Evolutionary conservation across 306 rosid genomes (phyloP).

Genomic region (Vigna reflexopilosa): DNA sequence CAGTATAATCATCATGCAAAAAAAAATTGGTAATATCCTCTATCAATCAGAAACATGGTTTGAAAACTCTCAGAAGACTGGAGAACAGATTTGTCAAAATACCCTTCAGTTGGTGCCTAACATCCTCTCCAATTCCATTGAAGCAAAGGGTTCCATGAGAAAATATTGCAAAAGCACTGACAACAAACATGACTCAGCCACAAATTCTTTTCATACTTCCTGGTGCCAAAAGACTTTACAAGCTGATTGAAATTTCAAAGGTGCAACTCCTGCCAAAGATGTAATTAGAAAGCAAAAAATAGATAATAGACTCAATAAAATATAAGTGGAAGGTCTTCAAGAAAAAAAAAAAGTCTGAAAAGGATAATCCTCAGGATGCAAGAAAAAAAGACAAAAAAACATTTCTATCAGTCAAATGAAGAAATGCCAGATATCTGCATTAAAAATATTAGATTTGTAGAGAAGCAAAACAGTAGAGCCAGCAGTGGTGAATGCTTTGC

Average conservation of each 20-base stretch:
- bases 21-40: slow-evolving; percentile 37
- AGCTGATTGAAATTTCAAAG: slow-evolving; percentile 46
- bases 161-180: slow-evolving; percentile 46
- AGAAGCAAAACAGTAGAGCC: slow-evolving; percentile 40
- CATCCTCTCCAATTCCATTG: slow-evolving; percentile 46
- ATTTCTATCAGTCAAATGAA: slow-evolving; percentile 41
- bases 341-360: slow-evolving; percentile 30
- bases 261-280: slow-evolving; percentile 37
- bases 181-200: slow-evolving; percentile 40
- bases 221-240: slow-evolving; percentile 53
- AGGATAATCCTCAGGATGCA: slow-evolving; percentile 44
- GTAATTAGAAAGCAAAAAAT: slow-evolving; percentile 46
- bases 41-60: slow-evolving; percentile 46
- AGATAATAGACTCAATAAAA: slow-evolving; percentile 47
- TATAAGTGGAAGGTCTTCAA: slow-evolving; percentile 42
- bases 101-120: slow-evolving; percentile 44
- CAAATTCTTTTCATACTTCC: slow-evolving; percentile 49
- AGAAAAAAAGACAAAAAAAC: slow-evolving; percentile 37
- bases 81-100: slow-evolving; percentile 39
- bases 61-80: slow-evolving; percentile 45
- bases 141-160: slow-evolving; percentile 62
- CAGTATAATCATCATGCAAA: slow-evolving; percentile 49
- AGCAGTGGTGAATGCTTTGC: slow-evolving; percentile 42
- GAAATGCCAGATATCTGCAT: slow-evolving; percentile 44
- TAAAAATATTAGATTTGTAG: slow-evolving; percentile 44